Base-by-base conservation (phyloP, 306 rosid genomes). In the Cucumis hystrix region DNA sequence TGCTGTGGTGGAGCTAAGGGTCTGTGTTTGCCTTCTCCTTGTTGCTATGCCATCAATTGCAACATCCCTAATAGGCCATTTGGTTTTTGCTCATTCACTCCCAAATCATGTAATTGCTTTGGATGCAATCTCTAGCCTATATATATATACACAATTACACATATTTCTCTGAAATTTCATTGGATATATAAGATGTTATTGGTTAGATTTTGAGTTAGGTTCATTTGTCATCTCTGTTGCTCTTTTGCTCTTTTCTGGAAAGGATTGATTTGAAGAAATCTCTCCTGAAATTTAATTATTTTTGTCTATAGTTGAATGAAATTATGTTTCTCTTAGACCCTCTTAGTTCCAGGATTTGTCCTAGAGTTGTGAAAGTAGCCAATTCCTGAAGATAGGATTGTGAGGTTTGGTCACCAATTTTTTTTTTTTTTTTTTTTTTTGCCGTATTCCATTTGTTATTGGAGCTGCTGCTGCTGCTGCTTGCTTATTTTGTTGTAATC, bases 1-100 rank as follows among this genome's bases (percentile, higher is more conserved):
- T 96, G 99, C 84, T 96, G 99, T 77, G 99, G 99, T 73, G 98
- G 99, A 49, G 91, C 97, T 6, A 92, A 66, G 90, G 96, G 99
- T 54, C 80, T 88, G 1, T 96, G 99, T 81, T 85, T 96, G 87
- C 92, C 99, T 14, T 89, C 98, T 84, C 98, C 98, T 7, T 96
- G 99, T 85, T 96, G 99, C 92, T 96, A 92, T 83, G 98, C 99
- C 58, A 96, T 96, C 90, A 91, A 92, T 83, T 96, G 99, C 94
- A 91, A 96, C 87, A 91, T 96, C 81, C 99, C 99, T 28, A 84
- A 96, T 83, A 88, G 92, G 75, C 99, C 99, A 55, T 96, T 92
- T 84, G 99, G 99, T 30, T 92, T 92, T 85, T 96, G 99, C 79
- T 91, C 99, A 54, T 92, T 96, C 94, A 88, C 96, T n/a, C 99